Evolutionary conservation across 371 early-diverging fungal species (phyloP), one percentile per base, ranked within the genome.

Genomic region (Rhizopus sp.): DNA sequence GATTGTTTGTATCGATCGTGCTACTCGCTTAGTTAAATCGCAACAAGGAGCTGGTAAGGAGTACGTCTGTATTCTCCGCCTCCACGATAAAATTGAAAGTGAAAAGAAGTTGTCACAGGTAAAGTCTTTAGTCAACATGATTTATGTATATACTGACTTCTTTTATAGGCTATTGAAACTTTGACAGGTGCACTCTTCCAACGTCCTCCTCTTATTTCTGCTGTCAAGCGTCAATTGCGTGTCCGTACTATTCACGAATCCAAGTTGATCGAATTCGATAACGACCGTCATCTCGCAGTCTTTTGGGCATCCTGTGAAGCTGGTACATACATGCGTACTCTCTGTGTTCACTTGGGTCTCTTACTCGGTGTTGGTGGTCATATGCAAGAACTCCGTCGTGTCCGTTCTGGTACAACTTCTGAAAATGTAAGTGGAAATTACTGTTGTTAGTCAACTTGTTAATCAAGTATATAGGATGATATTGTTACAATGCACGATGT

Each of bases 261-360:
- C 60, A 96, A 97, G 78, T 81, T 99, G 63, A 60, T 97, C 38
- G 99, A 99, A 80, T 97, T 95, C 63, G 94, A 96, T 78, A 94
- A 96, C 67, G 93, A 96, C 60, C 89, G 95, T 50, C 93, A 96
- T 63, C 77, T 97, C 69, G 98, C 90, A 57, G 93, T 99, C 37
- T 99, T 99, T 84, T 95, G 95, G 93, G 99, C 95, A 31, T 86
- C 87, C 59, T 99, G 99, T 78, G 99, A 99, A 84, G 99, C 99
- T 55, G 99, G 99, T 62, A 99, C 99, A 15, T 99, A 99, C 77
- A 98, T 99, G 75, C 92, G 99, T 84, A 99, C 99, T 9, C 84
- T 99, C 46, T 99, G 99, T 79, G 97, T 96, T 32, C 99, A 99
- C 77, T 80, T 99, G 72, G 99, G 99, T 67, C 84, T 99, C 23